Evolutionary conservation across 2,329 filamentous ascomycete species (phyloP).

Genomic region (Fusarium fracticaudum): DNA sequence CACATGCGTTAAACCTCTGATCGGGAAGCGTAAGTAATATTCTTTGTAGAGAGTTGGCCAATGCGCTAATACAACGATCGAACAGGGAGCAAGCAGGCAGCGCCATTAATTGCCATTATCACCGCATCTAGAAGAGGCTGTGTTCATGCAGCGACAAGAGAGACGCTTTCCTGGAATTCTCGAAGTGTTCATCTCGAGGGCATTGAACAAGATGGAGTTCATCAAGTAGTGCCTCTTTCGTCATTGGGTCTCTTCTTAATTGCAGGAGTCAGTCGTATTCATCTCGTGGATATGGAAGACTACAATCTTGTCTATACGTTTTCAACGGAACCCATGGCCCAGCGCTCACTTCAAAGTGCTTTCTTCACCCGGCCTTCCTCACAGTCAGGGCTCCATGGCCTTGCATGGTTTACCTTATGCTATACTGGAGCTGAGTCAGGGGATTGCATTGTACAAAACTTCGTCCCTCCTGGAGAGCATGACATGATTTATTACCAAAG

Average conservation of each 20-base stretch:
- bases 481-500: conserved; percentile 67
- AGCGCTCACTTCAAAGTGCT: conserved; percentile 68
- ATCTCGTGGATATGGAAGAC: conserved; percentile 61
- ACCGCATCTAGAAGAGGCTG: conserved; percentile 61
- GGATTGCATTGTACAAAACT: conserved; percentile 73
- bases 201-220: conserved; percentile 58
- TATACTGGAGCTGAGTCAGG: conserved; percentile 69
- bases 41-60: not conserved
- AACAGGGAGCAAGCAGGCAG: conserved; percentile 22
- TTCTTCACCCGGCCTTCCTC: conserved; percentile 56
- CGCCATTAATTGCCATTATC: conserved; percentile 45
- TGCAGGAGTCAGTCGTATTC: conserved; percentile 65
- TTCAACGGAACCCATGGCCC: conserved; percentile 64
- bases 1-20: conserved; percentile 58
- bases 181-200: conserved; percentile 54
- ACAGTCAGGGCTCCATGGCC: conserved; percentile 63
- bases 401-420: conserved; percentile 71
- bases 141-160: conserved; percentile 57
- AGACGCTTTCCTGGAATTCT: conserved; percentile 60
- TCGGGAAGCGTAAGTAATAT: conserved; percentile 54
- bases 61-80: not conserved
- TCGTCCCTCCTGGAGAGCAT: conserved; percentile 62
- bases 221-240: conserved; percentile 67
- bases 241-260: conserved; percentile 69
- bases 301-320: conserved; percentile 68